A percentile compares a stretch with the other conserved stretches of the same genome.
Conservation (phyloP, 352 stramenopile species). For the Globisporangium solare region DNA sequence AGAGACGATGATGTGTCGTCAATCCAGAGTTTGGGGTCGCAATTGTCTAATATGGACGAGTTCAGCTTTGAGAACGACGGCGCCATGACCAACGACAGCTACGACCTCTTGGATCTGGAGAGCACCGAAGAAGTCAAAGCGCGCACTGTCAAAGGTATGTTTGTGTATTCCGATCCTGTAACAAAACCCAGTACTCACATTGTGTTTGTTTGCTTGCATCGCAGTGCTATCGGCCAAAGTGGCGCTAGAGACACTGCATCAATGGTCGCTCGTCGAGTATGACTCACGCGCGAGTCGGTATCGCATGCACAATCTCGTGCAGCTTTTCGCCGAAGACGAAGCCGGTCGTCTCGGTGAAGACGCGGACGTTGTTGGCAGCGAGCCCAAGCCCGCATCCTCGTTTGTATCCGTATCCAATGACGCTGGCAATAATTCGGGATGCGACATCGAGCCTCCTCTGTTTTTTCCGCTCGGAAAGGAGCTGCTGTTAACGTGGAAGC, state of each 20-base stretch:
- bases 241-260: conserved; percentile 57
- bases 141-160: conserved; percentile 30
- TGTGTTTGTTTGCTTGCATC: conserved; percentile 1
- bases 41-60: conserved; percentile 64
- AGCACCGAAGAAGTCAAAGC: conserved; percentile 63
- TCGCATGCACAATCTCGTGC: conserved; percentile 81
- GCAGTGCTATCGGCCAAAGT: conserved; percentile 41
- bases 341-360: conserved; percentile 50
- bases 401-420: conserved; percentile 24
- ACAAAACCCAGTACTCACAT: too few relatives aligned
- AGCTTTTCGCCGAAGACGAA: conserved; percentile 82
- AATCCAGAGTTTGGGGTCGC: conserved; percentile 52
- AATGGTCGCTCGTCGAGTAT: conserved; percentile 82
- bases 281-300: conserved; percentile 65
- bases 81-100: conserved; percentile 73
- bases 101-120: conserved; percentile 71
- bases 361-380: conserved; percentile 18
- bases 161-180: too few relatives aligned
- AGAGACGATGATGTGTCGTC: conserved; percentile 52
- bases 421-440: too few relatives aligned
- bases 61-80: conserved; percentile 78
- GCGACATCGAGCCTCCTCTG: conserved; percentile 18
- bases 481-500: conserved; percentile 71
- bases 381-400: conserved; percentile 24
- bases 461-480: conserved; percentile 48